Evolutionary conservation across 768 basidiomycete genomes (phyloP).

Genomic region (Lentinula sp.): DNA sequence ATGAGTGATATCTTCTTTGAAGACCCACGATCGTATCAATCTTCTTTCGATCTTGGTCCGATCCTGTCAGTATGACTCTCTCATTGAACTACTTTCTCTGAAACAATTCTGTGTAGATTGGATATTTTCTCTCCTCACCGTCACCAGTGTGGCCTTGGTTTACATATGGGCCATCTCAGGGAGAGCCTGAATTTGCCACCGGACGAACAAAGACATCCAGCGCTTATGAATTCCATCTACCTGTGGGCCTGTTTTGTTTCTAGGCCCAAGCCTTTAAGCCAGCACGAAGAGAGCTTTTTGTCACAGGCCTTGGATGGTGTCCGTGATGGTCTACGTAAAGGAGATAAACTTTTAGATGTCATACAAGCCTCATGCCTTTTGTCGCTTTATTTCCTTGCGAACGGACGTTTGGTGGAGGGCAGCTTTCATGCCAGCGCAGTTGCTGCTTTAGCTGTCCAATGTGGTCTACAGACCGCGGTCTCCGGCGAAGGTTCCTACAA

Average conservation of each 20-base stretch:
- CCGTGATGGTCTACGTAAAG: constrained; percentile 53
- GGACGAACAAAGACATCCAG: constrained; percentile 66
- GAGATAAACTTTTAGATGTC: constrained; percentile 56
- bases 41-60: constrained; percentile 54
- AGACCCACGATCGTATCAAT: constrained; percentile 42
- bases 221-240: constrained; percentile 75
- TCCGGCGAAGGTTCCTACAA: constrained; percentile 25
- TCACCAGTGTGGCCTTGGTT: constrained; percentile 67
- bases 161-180: constrained; percentile 61
- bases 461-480: constrained; percentile 52
- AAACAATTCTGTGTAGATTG: constrained; percentile 36
- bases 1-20: constrained; percentile 42
- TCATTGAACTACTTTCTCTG: constrained; percentile 8
- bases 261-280: constrained; percentile 59
- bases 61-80: constrained; percentile 48
- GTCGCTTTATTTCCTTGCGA: constrained; percentile 70
- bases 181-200: constrained; percentile 50
- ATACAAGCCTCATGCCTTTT: constrained; percentile 74
- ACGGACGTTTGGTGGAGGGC: constrained; percentile 73
- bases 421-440: constrained; percentile 74
- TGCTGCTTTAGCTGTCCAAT: constrained; percentile 67
- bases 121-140: constrained; percentile 74
- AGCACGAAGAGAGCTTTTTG: constrained; percentile 72
- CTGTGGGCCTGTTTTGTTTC: constrained; percentile 82
- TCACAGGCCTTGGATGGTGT: constrained; percentile 55